Base-by-base conservation (phyloP, 805 yeast genomes). In the Pichia gijzeniarum region DNA sequence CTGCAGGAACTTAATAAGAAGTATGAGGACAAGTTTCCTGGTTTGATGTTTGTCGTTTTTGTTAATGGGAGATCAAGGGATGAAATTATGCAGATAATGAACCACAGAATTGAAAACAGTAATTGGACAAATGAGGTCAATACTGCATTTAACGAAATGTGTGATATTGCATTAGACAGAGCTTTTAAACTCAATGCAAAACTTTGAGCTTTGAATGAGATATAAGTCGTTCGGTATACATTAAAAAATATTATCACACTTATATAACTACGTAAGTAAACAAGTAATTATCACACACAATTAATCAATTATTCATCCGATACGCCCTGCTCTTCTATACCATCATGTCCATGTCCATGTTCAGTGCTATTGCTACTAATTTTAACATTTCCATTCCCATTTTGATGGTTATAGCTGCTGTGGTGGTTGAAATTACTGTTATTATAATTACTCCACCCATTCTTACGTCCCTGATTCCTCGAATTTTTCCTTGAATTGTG, bases 151-250 rank as follows among this genome's bases (percentile, higher is more conserved):
- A 70, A 80, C 52, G 96, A 95, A 20, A 87, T 89, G 95, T 86
- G 95, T 62, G 95, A 86, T 62, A 90, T 89, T 46, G 96, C 96
- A 0, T 54, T 73, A 21, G 96, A 88, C 64, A 70, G 97, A 47
- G 81, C 82, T 0, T 52, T 51, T n/a, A 83, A 81, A 56, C 59
- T 78, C 39, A 68, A 65, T 25, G 64, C 69, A 8, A 67, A 67
- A 25, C 28, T 25, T 25, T 25, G n/a, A n/a, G n/a, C n/a, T n/a
- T n/a, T n/a, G n/a, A n/a, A n/a, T n/a, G n/a, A n/a, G n/a, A n/a
- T n/a, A n/a, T n/a, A n/a, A n/a, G n/a, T n/a, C n/a, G n/a, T n/a
- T n/a, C n/a, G n/a, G n/a, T n/a, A n/a, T n/a, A n/a, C n/a, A n/a
- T n/a, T n/a, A n/a, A n/a, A n/a, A n/a, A n/a, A n/a, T n/a, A n/a